Evolutionary conservation across 495 filamentous ascomycete genomes (phyloP).

Genomic region (Cairneyella variabilis): DNA sequence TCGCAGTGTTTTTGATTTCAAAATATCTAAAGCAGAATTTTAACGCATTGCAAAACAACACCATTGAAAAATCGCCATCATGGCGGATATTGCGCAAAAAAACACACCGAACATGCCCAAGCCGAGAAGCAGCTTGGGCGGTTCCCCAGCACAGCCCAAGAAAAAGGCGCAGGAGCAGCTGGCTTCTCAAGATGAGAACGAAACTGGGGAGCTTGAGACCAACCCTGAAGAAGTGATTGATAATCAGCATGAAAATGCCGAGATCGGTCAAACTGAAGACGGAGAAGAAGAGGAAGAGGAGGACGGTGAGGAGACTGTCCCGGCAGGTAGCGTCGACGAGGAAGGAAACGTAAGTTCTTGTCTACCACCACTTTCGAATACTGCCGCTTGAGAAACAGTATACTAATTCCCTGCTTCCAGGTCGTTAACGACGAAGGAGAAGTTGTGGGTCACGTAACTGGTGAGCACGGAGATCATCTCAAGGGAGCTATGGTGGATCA

Average conservation of each 20-base stretch:
- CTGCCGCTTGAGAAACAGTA: no score
- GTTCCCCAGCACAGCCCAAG: background rate
- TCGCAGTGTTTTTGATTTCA: background rate
- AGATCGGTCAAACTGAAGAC: constrained; percentile 18
- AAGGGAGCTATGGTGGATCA: constrained; percentile 65
- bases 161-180: constrained; percentile 8
- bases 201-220: background rate
- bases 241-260: no score
- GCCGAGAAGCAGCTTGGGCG: background rate
- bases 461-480: constrained; percentile 37
- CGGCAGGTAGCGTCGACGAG: constrained; percentile 59
- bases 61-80: constrained; percentile 9
- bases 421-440: constrained; percentile 65
- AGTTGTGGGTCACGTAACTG: constrained; percentile 59
- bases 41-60: constrained; percentile 2
- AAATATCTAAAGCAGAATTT: background rate
- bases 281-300: constrained; percentile 18
- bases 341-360: constrained; percentile 69
- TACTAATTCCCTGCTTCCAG: no score
- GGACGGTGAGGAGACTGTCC: constrained; percentile 11
- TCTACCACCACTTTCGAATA: no score
- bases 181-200: constrained; percentile 12
- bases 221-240: no score
- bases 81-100: constrained; percentile 15
- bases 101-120: constrained; percentile 8